A percentile compares a stretch with the other conserved stretches of the same genome.
phyloP scores from a whole-genome alignment of 805 yeast genomes.

The Maudiozyma barnettii region DNA sequence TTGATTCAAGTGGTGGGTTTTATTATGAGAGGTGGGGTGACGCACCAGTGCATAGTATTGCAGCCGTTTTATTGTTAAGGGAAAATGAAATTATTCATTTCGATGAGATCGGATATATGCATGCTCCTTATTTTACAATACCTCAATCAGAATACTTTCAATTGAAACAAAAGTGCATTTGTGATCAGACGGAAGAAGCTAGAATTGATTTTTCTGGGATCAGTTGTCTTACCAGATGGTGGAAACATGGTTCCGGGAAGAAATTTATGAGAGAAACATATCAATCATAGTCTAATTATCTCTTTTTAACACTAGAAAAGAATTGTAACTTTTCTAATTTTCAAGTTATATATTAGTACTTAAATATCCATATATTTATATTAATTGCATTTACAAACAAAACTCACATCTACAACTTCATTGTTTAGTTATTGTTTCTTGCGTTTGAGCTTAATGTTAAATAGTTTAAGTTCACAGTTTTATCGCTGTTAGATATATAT shows the following conservation, averaged over 20 bases:
- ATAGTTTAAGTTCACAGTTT: too few species aligned
- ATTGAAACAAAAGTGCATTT: slow-evolving; percentile 50
- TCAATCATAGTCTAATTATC: background rate
- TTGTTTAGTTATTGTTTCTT: too few species aligned
- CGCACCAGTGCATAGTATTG: slow-evolving; percentile 82
- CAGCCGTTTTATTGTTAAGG: slow-evolving; percentile 49
- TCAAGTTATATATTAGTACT: too few species aligned
- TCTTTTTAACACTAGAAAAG: too few species aligned
- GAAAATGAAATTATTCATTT: slow-evolving; percentile 61
- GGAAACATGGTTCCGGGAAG: slow-evolving; percentile 56
- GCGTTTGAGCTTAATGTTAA: too few species aligned
- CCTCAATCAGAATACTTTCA: slow-evolving; percentile 45
- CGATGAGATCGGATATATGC: slow-evolving; percentile 73
- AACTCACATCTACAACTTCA: too few species aligned
- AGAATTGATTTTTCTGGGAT: slow-evolving; percentile 36
- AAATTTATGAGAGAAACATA: slow-evolving; percentile 15
- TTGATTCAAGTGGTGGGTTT: slow-evolving; percentile 66
- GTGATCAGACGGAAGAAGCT: slow-evolving; percentile 39
- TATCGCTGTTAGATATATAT: too few species aligned
- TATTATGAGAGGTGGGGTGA: slow-evolving; percentile 93
- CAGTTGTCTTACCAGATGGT: slow-evolving; percentile 68
- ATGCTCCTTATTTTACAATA: slow-evolving; percentile 57
- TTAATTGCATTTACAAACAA: too few species aligned
- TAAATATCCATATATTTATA: too few species aligned
- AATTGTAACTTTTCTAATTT: too few species aligned